Evolutionary conservation across 2,329 filamentous ascomycete genomes (phyloP), one percentile per base, ranked within the genome.

Genomic region (Penicillium sp.): DNA sequence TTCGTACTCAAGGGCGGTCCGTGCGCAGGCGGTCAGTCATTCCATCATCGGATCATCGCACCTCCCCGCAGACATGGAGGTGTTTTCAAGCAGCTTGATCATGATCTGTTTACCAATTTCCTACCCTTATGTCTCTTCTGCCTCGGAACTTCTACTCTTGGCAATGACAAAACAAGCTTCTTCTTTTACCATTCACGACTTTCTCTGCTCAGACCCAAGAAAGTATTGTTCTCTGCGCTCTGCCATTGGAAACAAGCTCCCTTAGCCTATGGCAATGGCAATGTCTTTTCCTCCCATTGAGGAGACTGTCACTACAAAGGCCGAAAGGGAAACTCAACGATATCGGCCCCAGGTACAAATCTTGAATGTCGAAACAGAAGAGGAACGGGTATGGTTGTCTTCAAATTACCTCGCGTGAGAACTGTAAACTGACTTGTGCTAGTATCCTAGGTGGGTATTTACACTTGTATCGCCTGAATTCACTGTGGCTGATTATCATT

Each of bases 311-410:
- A 38, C 44, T 13, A 43, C 32, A 11, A 26, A 34, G 18, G 18
- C 29, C 14, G 31, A 50, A 39, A 26, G 26, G 13, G 40, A 53
- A 37, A 5, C 24, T 32, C 3, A 13, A 10, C 34, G 29, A 22
- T 43, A 55, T 14, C 39, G 66, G 64, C 62, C 66, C 67, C 53
- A 69, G 59, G 53, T 67, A 61, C 55, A 65, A 58, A 58, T 56
- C 6, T 51, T 74, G 39, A 70, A 70, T 66, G 60, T 73, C 3
- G 73, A 75, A 56, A 67, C 63, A 43, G 62, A 65, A 20, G 45
- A 61, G 9, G 53, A 70, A 57, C 66, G 74, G 61, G 75, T 77
- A 64, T 56, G 74, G 67, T 55, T 29, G 22, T 55, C 10, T 35
- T 37, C 16, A 32, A 43, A 34, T 26, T 38, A 37, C 29, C 55